These are phyloP conservation scores for Cynara cardunculus DNA, from an alignment of 129 eudicot genomes.

Conservation along the genomic window DNA sequence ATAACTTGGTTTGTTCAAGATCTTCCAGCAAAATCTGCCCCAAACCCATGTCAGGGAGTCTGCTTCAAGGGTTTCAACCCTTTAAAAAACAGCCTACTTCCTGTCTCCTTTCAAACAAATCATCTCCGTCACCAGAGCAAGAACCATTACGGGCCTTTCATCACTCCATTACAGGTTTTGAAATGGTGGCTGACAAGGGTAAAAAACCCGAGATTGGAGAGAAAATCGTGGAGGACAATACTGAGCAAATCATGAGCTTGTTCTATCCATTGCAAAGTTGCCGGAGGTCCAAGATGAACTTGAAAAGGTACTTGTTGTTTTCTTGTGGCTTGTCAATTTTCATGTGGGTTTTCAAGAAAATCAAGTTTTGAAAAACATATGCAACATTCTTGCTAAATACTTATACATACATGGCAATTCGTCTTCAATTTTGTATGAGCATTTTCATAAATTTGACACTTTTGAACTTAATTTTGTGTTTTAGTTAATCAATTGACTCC, in stretches of 20 bases:
- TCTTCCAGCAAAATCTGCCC: too few relatives aligned
- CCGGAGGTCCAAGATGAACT: constrained; percentile 88
- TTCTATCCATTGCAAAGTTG: constrained; percentile 62
- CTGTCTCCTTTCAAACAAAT: neutral
- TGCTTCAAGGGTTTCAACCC: neutral
- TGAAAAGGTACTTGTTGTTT: constrained; percentile 46
- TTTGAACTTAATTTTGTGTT: neutral
- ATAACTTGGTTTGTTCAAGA: too few relatives aligned
- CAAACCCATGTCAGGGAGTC: too few relatives aligned
- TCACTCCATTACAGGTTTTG: neutral
- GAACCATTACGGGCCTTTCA: constrained; percentile 14
- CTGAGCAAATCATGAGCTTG: constrained; percentile 52
- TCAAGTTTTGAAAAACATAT: too few relatives aligned
- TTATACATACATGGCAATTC: neutral
- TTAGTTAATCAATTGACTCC: neutral
- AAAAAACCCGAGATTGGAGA: constrained; percentile 63
- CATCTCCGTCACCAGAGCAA: neutral
- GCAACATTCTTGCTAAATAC: neutral
- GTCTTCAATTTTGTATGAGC: too few relatives aligned
- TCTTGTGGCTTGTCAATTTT: neutral
- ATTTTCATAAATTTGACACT: too few relatives aligned
- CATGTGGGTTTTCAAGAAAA: too few relatives aligned
- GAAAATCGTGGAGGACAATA: constrained; percentile 42
- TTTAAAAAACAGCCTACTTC: neutral
- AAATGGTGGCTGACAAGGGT: constrained; percentile 74